Evolutionary conservation across 352 stramenopile species (phyloP).

Genomic region (Elongisporangium undulatum): DNA sequence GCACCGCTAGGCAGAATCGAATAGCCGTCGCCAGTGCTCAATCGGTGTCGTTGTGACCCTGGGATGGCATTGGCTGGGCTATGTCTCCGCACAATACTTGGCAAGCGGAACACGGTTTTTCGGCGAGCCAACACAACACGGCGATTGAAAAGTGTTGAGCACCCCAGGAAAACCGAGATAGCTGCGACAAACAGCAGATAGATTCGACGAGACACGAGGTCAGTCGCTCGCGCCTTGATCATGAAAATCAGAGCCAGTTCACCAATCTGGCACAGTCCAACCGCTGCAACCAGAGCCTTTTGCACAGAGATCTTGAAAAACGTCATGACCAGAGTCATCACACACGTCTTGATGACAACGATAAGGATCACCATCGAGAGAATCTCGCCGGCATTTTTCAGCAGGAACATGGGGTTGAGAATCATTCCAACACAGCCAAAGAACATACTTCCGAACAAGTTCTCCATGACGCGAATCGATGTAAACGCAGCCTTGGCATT

Average conservation of each 20-base stretch:
- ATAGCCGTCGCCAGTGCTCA: not conserved
- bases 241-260: constrained; percentile 88
- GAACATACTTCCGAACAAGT: constrained; percentile 87
- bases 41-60: not conserved
- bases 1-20: not conserved
- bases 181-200: constrained; percentile 82
- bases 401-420: constrained; percentile 74
- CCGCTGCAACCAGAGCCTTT: constrained; percentile 66
- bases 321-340: constrained; percentile 75
- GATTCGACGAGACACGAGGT: constrained; percentile 75
- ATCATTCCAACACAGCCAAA: constrained; percentile 89
- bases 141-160: constrained; percentile 75
- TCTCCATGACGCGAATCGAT: constrained; percentile 86
- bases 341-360: constrained; percentile 68
- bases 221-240: constrained; percentile 83
- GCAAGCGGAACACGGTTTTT: constrained; percentile 55
- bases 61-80: not conserved
- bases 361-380: constrained; percentile 81
- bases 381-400: constrained; percentile 76
- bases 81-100: constrained; percentile 20
- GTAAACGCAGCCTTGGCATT: constrained; percentile 70
- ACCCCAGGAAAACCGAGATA: constrained; percentile 79
- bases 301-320: constrained; percentile 73
- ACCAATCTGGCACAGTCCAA: constrained; percentile 79
- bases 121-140: constrained; percentile 57